Evolutionary conservation across 192 early-diverging fungal species (phyloP).

Genomic region (Powellomyces hirtus): DNA sequence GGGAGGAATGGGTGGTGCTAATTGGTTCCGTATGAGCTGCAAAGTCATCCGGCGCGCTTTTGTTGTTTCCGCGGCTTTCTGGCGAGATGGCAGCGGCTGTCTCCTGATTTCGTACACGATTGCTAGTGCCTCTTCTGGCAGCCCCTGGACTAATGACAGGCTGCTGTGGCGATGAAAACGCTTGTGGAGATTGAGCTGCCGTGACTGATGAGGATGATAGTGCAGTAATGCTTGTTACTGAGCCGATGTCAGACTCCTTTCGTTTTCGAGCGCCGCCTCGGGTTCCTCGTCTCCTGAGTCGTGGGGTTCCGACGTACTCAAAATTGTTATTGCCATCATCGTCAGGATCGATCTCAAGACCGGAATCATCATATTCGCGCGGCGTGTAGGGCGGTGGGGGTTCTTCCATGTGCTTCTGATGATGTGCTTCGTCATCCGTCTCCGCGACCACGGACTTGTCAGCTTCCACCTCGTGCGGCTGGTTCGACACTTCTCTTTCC

Average conservation of each 20-base stretch:
- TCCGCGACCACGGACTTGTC: neutral
- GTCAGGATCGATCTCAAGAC: neutral
- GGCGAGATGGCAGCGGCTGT: neutral
- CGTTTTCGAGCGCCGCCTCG: conserved; percentile 12
- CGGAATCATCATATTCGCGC: neutral
- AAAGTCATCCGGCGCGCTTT: neutral
- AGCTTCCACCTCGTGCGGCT: neutral
- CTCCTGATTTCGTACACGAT: neutral
- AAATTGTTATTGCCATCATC: conserved; percentile 9
- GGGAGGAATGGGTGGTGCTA: neutral
- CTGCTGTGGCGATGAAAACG: neutral
- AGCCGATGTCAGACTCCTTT: conserved; percentile 5
- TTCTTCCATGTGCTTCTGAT: conserved; percentile 5
- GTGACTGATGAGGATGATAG: neutral
- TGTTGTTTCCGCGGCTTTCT: too few species aligned
- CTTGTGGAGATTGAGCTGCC: neutral
- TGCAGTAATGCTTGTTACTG: neutral
- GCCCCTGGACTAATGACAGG: neutral
- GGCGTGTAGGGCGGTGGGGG: conserved; percentile 25
- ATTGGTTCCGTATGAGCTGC: neutral
- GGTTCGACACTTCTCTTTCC: neutral
- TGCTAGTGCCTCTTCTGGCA: neutral
- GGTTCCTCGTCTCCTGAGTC: conserved; percentile 12
- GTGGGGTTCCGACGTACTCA: conserved; percentile 8
- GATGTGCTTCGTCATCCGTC: too few species aligned